These are phyloP conservation scores for Fonsecaea pugnacius DNA, from an alignment of 2,329 filamentous ascomycete species.

Conservation along the genomic window DNA sequence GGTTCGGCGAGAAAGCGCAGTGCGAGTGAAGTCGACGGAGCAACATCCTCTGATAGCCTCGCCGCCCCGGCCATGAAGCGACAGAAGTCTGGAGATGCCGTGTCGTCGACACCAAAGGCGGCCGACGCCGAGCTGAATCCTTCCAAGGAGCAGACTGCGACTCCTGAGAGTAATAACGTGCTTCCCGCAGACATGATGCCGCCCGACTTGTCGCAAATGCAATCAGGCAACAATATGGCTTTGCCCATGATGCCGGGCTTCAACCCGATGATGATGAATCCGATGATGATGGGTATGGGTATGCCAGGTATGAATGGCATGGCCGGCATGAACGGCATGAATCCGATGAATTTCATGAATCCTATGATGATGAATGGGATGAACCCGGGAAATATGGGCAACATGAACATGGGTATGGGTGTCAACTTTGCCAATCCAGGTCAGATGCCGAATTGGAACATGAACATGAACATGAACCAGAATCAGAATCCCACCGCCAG, in stretches of 20 bases:
- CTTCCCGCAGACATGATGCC: conserved; percentile 42
- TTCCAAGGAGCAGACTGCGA: conserved; percentile 15
- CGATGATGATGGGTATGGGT: conserved; percentile 52
- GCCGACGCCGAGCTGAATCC: conserved; percentile 5
- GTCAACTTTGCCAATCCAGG: conserved; percentile 39
- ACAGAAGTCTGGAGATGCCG: conserved; percentile 49
- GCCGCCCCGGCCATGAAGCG: conserved; percentile 47
- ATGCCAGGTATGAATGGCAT: background rate
- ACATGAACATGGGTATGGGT: conserved; percentile 33
- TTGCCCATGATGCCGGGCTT: conserved; percentile 36
- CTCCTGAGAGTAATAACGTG: conserved; percentile 28
- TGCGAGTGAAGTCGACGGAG: conserved; percentile 65
- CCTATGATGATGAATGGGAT: conserved; percentile 44
- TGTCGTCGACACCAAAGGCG: conserved; percentile 39
- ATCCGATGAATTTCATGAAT: conserved; percentile 45
- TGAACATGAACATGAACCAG: conserved; percentile 39
- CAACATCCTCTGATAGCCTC: conserved; percentile 62
- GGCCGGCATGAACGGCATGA: conserved; percentile 41
- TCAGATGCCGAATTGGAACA: conserved; percentile 40
- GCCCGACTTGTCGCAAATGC: conserved; percentile 37
- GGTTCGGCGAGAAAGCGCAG: conserved; percentile 73
- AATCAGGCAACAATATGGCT: conserved; percentile 34
- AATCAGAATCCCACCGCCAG: conserved; percentile 34
- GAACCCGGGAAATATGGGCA: conserved; percentile 38
- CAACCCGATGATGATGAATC: conserved; percentile 48